Evolutionary conservation across 2,329 filamentous ascomycete genomes (phyloP), one percentile per base, ranked within the genome.

Genomic region (Xylariaceae sp.): DNA sequence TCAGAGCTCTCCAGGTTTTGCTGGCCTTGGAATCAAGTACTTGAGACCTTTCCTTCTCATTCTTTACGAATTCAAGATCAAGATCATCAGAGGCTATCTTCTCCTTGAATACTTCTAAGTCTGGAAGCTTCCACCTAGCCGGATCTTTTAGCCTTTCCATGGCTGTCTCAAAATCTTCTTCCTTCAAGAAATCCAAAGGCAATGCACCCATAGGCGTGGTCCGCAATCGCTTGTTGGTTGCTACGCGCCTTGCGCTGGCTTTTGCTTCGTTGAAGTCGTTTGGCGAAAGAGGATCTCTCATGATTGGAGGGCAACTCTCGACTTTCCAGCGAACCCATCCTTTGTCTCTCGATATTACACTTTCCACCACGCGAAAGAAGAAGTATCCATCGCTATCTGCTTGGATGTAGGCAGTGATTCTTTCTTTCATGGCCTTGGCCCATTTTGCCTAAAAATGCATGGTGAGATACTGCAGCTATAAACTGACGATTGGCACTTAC

Each of bases 261-360:
- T 88, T 89, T 20, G 92, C 88, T 51, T 86, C 82, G 40, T 87
- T 74, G 70, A 92, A 93, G 45, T 88, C 83, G 23, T 84, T 75
- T 1, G 88, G 81, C 2, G 87, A 81, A 26, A 98, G 82, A 10
- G 90, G 79, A 20, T 89, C 84, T 57, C 85, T 84, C 69, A 93
- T 87, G 68, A 99, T 98, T 5, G 89, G 84, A 20, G 91, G 91
- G 71, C 95, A 99, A 64, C 88, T 91, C 71, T 97, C 92, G 57
- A 93, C 88, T 76, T 99, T 99, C 95, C 95, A 99, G 60, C 92
- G 89, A 44, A 96, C 92, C 96, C 96, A 99, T 71, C 98, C 97
- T 78, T 97, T 98, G 74, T 99, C 95, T 61, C 95, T 84, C 20
- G 91, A 91, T 26, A 99, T 84, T 29, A 99, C 93, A 12, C 93